Percentiles rank a stretch among this genome's conserved stretches.
These are phyloP conservation scores for Prunus persica DNA, from an alignment of 306 rosid species.

Conservation along the genomic window Prunus_persica_NCBIv2 NC_034013.1:8262001-8262500, in stretches of 20 bases:
- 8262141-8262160: no score
- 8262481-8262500: background rate
- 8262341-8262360: conserved; percentile 1
- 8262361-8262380: conserved; percentile 25
- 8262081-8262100: rapidly evolving
- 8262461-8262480: background rate
- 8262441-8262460: background rate
- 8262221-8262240: background rate
- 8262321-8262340: background rate
- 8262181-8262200: no score
- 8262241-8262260: background rate
- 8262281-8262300: background rate
- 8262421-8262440: conserved; percentile 13
- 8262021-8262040: no score
- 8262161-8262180: no score
- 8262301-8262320: background rate
- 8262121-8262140: no score
- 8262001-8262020: no score
- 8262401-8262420: conserved; percentile 3
- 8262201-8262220: no score
- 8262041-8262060: no score
- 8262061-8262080: rapidly evolving
- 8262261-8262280: background rate
- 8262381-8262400: conserved; percentile 17
- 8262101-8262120: no score